Conservation (phyloP, 1,284 basidiomycete species). For the Leccinum huronense region DNA sequence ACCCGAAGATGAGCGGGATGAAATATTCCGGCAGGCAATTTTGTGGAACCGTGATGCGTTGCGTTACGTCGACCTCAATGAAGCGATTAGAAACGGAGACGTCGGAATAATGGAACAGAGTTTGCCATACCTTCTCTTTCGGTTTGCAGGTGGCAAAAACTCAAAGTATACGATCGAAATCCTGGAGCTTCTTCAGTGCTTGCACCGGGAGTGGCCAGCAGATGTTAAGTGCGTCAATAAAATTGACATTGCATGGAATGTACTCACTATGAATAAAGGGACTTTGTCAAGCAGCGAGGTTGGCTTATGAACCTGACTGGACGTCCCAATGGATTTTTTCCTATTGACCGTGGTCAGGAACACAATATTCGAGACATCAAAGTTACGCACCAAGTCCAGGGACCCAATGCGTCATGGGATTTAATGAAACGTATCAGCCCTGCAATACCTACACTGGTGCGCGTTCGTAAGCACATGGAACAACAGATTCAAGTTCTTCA, state of each 20-base stretch:
- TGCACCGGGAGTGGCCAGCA: constrained; percentile 7
- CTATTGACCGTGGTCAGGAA: constrained; percentile 9
- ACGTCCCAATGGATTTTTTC: background rate
- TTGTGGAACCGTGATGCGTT: background rate
- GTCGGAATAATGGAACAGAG: constrained; percentile 10
- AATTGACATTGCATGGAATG: background rate
- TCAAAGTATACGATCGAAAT: constrained; percentile 10
- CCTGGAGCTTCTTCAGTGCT: constrained; percentile 8
- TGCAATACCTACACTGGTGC: constrained; percentile 1
- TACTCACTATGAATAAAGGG: background rate
- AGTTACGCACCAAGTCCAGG: constrained; percentile 1
- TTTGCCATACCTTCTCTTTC: constrained; percentile 6
- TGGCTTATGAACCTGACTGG: constrained; percentile 7
- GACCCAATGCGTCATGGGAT: constrained; percentile 3
- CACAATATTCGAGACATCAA: constrained; percentile 13
- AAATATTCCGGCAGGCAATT: background rate
- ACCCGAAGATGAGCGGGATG: background rate
- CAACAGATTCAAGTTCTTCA: background rate
- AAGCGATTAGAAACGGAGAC: constrained; percentile 5
- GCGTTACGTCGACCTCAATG: background rate
- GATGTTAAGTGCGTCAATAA: background rate
- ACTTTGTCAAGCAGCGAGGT: background rate
- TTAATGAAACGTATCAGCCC: constrained; percentile 2
- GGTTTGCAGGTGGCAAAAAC: constrained; percentile 4
- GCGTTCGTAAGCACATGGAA: constrained; percentile 6